These are phyloP conservation scores for Coelastrella sp. DNA, from an alignment of 139 green algal genomes.

Conservation along the genomic window DNA sequence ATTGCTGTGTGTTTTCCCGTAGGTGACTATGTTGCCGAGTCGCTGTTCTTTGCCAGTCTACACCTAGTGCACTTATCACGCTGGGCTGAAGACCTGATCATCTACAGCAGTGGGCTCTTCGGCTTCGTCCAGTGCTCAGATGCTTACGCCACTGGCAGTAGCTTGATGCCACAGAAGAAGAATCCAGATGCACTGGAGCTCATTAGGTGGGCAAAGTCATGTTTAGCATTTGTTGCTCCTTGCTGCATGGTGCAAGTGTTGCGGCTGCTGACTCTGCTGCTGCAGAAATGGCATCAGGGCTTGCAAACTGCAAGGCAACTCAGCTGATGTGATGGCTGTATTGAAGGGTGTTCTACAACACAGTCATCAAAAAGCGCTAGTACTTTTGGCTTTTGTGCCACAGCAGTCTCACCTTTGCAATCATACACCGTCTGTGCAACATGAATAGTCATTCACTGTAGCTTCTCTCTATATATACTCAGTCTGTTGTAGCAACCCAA, in stretches of 20 bases:
- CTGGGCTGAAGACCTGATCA: constrained; percentile 97
- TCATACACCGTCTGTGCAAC: too few relatives aligned
- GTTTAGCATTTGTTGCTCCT: not conserved
- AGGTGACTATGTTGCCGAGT: constrained; percentile 96
- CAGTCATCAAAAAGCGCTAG: too few relatives aligned
- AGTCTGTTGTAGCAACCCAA: not conserved
- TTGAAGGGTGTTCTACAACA: too few relatives aligned
- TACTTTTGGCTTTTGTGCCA: too few relatives aligned
- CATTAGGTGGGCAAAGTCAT: constrained; percentile 77
- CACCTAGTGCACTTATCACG: constrained; percentile 91
- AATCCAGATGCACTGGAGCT: constrained; percentile 99
- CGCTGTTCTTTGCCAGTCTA: constrained; percentile 87
- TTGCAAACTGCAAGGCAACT: too few relatives aligned
- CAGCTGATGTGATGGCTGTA: too few relatives aligned
- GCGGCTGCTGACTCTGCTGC: too few relatives aligned
- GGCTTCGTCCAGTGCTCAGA: constrained; percentile 94
- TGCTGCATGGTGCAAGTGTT: too few relatives aligned
- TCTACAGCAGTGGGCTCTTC: constrained; percentile 93
- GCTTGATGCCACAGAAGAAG: constrained; percentile 99
- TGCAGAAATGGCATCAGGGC: too few relatives aligned
- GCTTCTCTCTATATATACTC: too few relatives aligned
- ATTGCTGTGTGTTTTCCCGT: not conserved
- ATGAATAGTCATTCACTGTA: too few relatives aligned
- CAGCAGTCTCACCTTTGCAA: too few relatives aligned
- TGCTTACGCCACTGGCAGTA: constrained; percentile 95